These are phyloP conservation scores for Solanum neorickii DNA, from an alignment of 257 asterid genomes.

Conservation along the genomic window DNA sequence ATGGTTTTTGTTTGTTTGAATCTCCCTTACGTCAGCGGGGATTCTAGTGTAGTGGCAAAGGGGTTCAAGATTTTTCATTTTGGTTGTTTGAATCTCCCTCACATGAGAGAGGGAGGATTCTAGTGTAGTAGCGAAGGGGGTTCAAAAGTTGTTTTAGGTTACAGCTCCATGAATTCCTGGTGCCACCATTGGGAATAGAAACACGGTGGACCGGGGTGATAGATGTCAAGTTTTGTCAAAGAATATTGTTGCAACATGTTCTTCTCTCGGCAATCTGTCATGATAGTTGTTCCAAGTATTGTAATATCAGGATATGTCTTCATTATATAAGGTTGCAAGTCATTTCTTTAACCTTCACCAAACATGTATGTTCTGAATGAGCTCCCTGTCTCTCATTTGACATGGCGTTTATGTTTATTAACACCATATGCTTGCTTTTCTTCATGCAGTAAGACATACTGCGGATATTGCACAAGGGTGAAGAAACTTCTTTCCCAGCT, in stretches of 20 bases:
- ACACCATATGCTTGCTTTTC: background rate
- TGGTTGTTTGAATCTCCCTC: background rate
- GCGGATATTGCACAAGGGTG: constrained; percentile 56
- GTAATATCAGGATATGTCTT: background rate
- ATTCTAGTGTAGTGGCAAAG: background rate
- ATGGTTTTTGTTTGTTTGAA: background rate
- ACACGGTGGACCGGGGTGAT: background rate
- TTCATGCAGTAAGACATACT: constrained; percentile 54
- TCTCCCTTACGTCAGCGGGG: background rate
- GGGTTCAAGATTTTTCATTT: background rate
- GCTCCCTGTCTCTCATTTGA: background rate
- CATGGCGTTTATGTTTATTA: background rate
- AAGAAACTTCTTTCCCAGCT: constrained; percentile 58
- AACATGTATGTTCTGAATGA: background rate
- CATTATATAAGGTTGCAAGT: background rate
- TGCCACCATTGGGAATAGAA: background rate
- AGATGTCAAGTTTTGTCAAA: background rate
- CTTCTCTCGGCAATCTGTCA: background rate
- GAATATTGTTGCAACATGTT: background rate
- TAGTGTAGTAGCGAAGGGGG: background rate
- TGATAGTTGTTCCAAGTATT: background rate
- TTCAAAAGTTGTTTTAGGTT: background rate
- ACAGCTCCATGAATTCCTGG: background rate
- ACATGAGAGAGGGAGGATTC: background rate
- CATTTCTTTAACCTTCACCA: background rate